Evolutionary conservation across 352 stramenopile genomes (phyloP), one percentile per base, ranked within the genome.

Genomic region (Globisporangium takayamanum): DNA sequence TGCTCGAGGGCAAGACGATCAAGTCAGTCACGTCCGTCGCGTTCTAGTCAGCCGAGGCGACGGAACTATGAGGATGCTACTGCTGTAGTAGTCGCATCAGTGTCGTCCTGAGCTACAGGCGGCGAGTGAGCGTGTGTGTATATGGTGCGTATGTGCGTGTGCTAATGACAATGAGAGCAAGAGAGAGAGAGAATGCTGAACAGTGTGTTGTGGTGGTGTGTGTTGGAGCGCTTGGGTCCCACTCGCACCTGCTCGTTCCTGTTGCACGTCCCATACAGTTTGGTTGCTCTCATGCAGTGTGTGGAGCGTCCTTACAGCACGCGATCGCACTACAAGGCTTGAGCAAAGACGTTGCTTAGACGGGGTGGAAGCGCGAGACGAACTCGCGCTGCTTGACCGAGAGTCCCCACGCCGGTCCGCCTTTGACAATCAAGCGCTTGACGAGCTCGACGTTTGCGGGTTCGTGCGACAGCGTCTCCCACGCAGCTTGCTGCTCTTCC

Each of bases 361-460:
- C 54, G 47, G 36, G 64, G 51, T 60, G 39, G 66, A 80, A 87
- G 51, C 80, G 69, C 50, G 76, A 64, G 46, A 91, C 80, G 60
- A 93, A 91, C 60, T 88, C 69, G 49, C 83, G 80, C 71, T 93
- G 77, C 48, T 62, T 66, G 52, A 83, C 69, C 46, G 83, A 89
- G 55, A 93, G 76, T 0, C 83, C 80, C 83, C 83, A 93, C 42
- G 80, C 83, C 12, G 83, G 83, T 20, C 78, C 72, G 39, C 83
- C 83, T 30, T 86, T 84, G 58, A 91, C 75, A 45, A 89, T 68
- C 42, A 93, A 59, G 3, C 80, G 78, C 65, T 77, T 63, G 59
- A 89, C 74, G 42, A 93, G 69, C 58, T 68, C 62, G 26, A 55
- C 53, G 48, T 72, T 77, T 30, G 70, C 64, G 45, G 74, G 36